Evolutionary conservation across 2,329 filamentous ascomycete species (phyloP).

Genomic region (Pseudogymnoascus sp.): DNA sequence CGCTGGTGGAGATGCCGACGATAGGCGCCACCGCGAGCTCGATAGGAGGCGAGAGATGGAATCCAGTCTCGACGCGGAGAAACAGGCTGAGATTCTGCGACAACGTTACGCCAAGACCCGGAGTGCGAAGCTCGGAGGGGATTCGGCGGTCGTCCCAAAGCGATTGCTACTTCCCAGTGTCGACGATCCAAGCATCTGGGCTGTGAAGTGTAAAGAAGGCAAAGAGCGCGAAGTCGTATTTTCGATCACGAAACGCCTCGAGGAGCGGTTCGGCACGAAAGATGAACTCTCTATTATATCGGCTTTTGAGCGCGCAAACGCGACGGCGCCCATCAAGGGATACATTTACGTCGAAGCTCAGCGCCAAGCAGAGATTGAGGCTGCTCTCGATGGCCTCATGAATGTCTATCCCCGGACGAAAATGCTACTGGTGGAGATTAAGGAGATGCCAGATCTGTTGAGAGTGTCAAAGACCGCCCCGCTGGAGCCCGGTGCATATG

Average conservation of each 20-base stretch:
- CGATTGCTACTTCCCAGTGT: conserved; percentile 84
- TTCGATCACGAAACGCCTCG: conserved; percentile 78
- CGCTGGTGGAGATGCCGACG: conserved; percentile 73
- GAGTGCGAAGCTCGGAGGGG: conserved; percentile 57
- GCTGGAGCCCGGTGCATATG: conserved; percentile 82
- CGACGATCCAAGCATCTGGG: conserved; percentile 94
- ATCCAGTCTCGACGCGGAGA: conserved; percentile 84
- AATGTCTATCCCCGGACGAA: conserved; percentile 86
- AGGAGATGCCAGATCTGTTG: conserved; percentile 96
- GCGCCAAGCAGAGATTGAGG: conserved; percentile 76
- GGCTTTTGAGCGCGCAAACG: conserved; percentile 80
- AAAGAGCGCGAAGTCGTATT: conserved; percentile 91
- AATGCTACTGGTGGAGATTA: conserved; percentile 84
- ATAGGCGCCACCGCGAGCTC: conserved; percentile 86
- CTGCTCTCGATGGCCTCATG: conserved; percentile 74
- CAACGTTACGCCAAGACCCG: conserved; percentile 82
- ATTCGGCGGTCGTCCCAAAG: conserved; percentile 74
- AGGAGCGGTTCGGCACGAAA: conserved; percentile 71
- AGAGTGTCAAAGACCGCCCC: conserved; percentile 80
- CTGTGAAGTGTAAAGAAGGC: conserved; percentile 83
- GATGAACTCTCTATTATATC: conserved; percentile 79
- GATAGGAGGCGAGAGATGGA: conserved; percentile 86
- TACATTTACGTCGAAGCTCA: conserved; percentile 93
- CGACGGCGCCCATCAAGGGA: conserved; percentile 77
- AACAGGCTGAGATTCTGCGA: conserved; percentile 78